These are phyloP conservation scores for Clausena lansium DNA, from an alignment of 345 rosid species.

Conservation along the genomic window DNA sequence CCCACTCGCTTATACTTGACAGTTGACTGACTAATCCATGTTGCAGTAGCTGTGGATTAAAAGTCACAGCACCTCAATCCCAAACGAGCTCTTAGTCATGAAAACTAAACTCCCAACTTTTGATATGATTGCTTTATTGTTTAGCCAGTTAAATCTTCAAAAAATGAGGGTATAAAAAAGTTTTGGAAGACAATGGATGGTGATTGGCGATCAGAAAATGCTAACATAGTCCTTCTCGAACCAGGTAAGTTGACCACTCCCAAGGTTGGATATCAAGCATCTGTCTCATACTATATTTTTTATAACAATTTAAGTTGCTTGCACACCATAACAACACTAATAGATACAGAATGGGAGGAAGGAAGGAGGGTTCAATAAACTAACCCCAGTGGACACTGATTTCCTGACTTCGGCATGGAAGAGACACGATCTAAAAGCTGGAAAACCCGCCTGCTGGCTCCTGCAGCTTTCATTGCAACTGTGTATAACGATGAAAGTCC, in stretches of 20 bases:
- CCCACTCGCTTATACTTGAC: neutral
- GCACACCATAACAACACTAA: neutral
- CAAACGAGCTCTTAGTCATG: neutral
- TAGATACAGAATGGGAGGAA: neutral
- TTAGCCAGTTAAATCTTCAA: neutral
- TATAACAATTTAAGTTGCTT: neutral
- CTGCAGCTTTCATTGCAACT: constrained; percentile 96
- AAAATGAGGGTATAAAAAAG: neutral
- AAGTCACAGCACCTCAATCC: neutral
- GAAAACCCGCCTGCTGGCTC: constrained; percentile 89
- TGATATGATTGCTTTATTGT: neutral
- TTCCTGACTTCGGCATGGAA: constrained; percentile 75
- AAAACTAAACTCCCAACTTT: neutral
- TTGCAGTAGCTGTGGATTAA: neutral
- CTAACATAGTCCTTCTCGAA: neutral
- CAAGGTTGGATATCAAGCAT: neutral
- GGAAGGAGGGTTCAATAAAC: constrained; percentile 23
- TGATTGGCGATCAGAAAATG: neutral
- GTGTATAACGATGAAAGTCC: constrained; percentile 73
- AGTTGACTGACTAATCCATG: neutral
- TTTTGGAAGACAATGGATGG: neutral
- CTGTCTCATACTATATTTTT: neutral
- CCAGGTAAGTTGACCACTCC: neutral
- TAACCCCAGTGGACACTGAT: constrained; percentile 73
- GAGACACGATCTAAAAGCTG: constrained; percentile 90